Conservation (phyloP, 805 yeast species). For the Saccharomycopsis oosterbeekiorum region DNA sequence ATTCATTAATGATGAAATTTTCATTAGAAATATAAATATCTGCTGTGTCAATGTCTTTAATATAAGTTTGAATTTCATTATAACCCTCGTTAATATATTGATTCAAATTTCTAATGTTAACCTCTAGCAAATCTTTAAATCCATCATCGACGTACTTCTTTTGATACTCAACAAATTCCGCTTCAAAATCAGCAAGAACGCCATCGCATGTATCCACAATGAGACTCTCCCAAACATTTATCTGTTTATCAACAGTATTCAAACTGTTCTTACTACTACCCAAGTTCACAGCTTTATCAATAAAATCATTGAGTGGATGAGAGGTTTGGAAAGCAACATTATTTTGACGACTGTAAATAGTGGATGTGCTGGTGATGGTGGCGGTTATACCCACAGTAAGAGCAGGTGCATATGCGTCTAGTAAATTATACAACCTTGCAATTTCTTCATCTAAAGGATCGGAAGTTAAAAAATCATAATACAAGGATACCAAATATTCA, state of each 20-base stretch:
- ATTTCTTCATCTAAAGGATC: slow-evolving; percentile 18
- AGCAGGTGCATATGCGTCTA: slow-evolving; percentile 6
- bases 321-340: not conserved
- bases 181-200: slow-evolving; percentile 13
- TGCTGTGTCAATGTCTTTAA: slow-evolving; percentile 31
- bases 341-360: not conserved
- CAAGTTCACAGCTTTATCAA: not conserved
- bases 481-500: not conserved
- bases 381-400: not conserved
- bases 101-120: slow-evolving; percentile 8
- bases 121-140: slow-evolving; percentile 7
- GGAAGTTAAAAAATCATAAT: slow-evolving; percentile 14
- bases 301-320: not conserved
- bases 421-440: slow-evolving; percentile 10
- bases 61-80: slow-evolving; percentile 25
- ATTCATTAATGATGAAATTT: slow-evolving; percentile 14
- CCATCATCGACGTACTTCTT: slow-evolving; percentile 8
- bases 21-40: slow-evolving; percentile 19
- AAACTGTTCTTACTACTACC: not conserved
- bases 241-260: slow-evolving; percentile 10
- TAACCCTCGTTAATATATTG: slow-evolving; percentile 20
- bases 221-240: slow-evolving; percentile 10
- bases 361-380: not conserved
- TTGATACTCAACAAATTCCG: slow-evolving; percentile 10
- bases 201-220: slow-evolving; percentile 11